These are phyloP conservation scores for Tillandsia fasciculata DNA, from an alignment of 176 grass and related monocot species.

Conservation along the genomic window DNA sequence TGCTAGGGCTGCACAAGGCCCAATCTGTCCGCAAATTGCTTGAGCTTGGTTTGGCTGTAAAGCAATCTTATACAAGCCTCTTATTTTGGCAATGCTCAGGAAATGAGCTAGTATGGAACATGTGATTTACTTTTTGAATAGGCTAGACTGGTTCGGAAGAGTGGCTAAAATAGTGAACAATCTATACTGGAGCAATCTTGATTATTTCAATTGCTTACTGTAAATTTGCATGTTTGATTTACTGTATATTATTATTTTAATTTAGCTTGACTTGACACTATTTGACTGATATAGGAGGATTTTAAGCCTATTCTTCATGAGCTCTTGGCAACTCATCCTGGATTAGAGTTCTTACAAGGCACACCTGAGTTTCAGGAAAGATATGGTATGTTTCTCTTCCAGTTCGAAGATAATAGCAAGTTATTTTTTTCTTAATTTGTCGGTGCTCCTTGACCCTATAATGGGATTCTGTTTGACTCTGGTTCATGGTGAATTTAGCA, in stretches of 20 bases:
- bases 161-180: no score
- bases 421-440: not conserved
- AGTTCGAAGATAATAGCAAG: not conserved
- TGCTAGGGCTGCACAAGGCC: no score
- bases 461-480: not conserved
- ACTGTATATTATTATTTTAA: not conserved
- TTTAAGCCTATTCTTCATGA: constrained; percentile 91
- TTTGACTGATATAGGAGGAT: constrained; percentile 61
- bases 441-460: not conserved
- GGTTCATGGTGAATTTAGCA: not conserved
- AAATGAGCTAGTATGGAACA: not conserved
- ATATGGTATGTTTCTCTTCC: constrained; percentile 55
- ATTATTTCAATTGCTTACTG: no score
- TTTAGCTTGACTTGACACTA: not conserved
- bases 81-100: not conserved
- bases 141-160: no score
- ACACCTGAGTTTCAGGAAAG: constrained; percentile 99
- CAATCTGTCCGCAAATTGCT: not conserved
- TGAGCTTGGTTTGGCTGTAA: not conserved
- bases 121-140: not conserved
- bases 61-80: not conserved
- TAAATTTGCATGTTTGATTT: not conserved
- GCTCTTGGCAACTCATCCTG: constrained; percentile 88
- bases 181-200: no score
- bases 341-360: constrained; percentile 98